Base-by-base conservation (phyloP, 441 rosid genomes). In the Mallotus repandus region DNA sequence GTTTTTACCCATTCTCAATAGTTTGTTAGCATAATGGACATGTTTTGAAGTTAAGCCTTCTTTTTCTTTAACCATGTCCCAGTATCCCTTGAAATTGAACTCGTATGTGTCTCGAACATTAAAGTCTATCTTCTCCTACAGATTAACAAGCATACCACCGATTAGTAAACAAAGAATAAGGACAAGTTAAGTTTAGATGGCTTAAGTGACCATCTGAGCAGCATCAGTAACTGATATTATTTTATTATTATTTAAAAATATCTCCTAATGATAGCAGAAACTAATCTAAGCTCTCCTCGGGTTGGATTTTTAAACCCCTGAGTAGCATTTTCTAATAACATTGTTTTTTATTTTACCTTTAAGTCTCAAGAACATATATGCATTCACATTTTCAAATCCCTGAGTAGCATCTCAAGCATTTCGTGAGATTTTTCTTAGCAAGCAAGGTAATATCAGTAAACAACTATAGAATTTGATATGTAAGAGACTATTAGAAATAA, bases 111-210 rank as follows among this genome's bases (percentile, higher is more conserved):
- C 67, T 56, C 21, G 59, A 68, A 79, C 85, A 52, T 73, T 46
- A 35, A 78, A 81, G 54, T 87, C 82, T 63, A 86, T 53, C 57
- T 73, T 75, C 55, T n/a, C 81, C 84, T 85, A 76, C 48, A 79
- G 64, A 65, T 55, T 14, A 66, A 78, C 49, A n/a, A 65, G 45
- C 48, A 57, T 7, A 18, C 7, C 16, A 10, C 13, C 41, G 49
- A 76, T 4, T 2, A 64, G 66, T 22, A 59, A 65, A 25, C 9
- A 63, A 46, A 19, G 13, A 70, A 43, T 8, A 45, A 14, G 18
- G 18, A 18, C 15, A 61, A 41, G 13, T 4, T 38, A 38, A 45
- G 10, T 68, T 60, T 68, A 11, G 3, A 32, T 7, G 43, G 21
- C n/a, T 62, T 2, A 32, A 35, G 29, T 19, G 35, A 59, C 18